Evolutionary conservation across 2,329 filamentous ascomycete genomes (phyloP).

Genomic region (Chalaropsis ovoidea): DNA sequence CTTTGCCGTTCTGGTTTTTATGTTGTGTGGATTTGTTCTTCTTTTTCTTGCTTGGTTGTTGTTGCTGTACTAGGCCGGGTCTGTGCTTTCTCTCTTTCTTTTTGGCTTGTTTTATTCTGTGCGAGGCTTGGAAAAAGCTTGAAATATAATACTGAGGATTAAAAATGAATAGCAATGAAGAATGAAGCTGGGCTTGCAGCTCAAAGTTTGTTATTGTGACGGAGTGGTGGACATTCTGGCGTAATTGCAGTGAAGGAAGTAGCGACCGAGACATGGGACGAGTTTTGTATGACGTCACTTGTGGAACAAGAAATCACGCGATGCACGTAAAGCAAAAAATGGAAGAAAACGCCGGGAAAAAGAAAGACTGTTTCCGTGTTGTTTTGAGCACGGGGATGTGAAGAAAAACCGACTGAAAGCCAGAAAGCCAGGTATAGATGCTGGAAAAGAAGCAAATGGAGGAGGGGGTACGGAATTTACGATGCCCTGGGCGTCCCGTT

Average conservation of each 20-base stretch:
- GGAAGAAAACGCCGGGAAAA: too few relatives aligned
- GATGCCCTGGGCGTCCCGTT: not conserved
- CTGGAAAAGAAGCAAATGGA: not conserved
- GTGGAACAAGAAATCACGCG: too few relatives aligned
- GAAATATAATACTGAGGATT: conserved; percentile 4
- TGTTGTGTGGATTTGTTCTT: not conserved
- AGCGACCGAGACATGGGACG: too few relatives aligned
- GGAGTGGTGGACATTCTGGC: not conserved
- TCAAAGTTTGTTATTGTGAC: not conserved
- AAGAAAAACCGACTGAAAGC: too few relatives aligned
- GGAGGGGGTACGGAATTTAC: not conserved
- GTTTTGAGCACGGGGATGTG: too few relatives aligned
- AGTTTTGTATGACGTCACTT: too few relatives aligned
- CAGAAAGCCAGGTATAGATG: not conserved
- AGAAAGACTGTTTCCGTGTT: too few relatives aligned
- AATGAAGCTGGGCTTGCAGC: not conserved
- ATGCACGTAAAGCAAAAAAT: too few relatives aligned
- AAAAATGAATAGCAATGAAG: not conserved
- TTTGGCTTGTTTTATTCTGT: conserved; percentile 6
- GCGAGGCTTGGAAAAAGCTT: not conserved
- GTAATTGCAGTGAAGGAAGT: too few relatives aligned
- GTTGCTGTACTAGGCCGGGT: not conserved
- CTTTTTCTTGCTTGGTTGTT: not conserved
- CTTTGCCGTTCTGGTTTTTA: not conserved
- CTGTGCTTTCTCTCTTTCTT: not conserved